Base-by-base conservation (phyloP, 2,329 filamentous ascomycete species). In the Paecilomyces sp. region DNA sequence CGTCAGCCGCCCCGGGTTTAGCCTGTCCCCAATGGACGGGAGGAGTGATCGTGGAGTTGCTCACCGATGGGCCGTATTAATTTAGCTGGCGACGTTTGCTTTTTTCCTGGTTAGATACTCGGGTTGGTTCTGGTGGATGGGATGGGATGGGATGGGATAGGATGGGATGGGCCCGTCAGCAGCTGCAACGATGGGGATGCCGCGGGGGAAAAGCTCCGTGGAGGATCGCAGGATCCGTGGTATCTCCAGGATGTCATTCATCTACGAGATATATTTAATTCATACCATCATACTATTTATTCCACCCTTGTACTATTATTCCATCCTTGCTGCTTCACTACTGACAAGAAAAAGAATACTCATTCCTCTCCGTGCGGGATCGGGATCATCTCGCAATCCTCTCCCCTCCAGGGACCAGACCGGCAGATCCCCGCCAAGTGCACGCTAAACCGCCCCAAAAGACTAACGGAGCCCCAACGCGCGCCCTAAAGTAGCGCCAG, bases 21-120 rank as follows among this genome's bases (percentile, higher is more conserved):
- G 63, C 30, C 25, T 30, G n/a, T 60, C 63, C 63, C 63, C 63
- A 65, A 65, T 65, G 62, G 41, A 57, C 36, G 58, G 56, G 55
- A 53, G 13, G 5, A 11, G n/a, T 53, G 3, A 22, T 22, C 50
- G 22, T 15, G 50, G 22, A 28, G 15, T 47, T 47, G 36, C 36
- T 47, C 36, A 47, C 36, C 36, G 36, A 47, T 47, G 36, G 15
- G 36, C 15, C 36, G n/a, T 47, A 9, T n/a, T n/a, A n/a, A 41
- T n/a, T n/a, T 47, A 28, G 25, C 25, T n/a, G 4, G 36, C 5
- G 18, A 6, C 4, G 15, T n/a, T 15, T 12, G 13, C n/a, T 13
- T 13, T n/a, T n/a, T n/a, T 41, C 34, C 34, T 12, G 13, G 36
- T 41, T 28, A 22, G 22, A 22, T 22, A 6, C 25, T 3, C 25